phyloP scores from a whole-genome alignment of 2,329 filamentous ascomycete genomes.

The Gaeumannomyces sp. region DNA sequence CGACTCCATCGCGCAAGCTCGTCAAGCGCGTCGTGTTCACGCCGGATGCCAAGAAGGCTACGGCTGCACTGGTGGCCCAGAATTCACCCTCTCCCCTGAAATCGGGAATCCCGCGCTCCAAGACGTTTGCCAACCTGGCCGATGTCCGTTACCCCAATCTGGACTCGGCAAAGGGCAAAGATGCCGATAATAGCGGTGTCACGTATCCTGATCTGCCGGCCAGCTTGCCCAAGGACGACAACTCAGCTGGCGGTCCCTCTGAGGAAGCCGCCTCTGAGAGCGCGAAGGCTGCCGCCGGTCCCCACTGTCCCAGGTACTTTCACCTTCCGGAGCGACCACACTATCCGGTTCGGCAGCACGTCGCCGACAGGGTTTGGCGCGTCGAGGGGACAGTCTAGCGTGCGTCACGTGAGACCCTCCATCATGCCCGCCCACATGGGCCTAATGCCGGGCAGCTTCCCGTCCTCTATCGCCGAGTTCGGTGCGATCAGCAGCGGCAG shows the following conservation, averaged over 20 bases:
- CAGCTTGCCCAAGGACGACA: neutral
- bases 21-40: constrained; percentile 77
- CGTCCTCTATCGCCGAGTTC: constrained; percentile 20
- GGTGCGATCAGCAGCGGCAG: constrained; percentile 17
- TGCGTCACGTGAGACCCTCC: constrained; percentile 54
- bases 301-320: constrained; percentile 51
- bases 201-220: constrained; percentile 48
- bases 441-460: constrained; percentile 51
- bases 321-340: constrained; percentile 61
- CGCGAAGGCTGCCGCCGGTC: constrained; percentile 17
- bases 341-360: constrained; percentile 48
- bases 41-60: constrained; percentile 53
- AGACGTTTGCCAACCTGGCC: constrained; percentile 26
- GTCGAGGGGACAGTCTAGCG: constrained; percentile 51
- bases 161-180: constrained; percentile 24
- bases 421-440: constrained; percentile 30
- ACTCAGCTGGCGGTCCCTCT: constrained; percentile 13
- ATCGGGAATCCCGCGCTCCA: constrained; percentile 37
- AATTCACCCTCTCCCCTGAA: constrained; percentile 53
- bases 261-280: constrained; percentile 11
- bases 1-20: constrained; percentile 61
- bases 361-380: constrained; percentile 49
- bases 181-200: constrained; percentile 28
- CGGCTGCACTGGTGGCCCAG: constrained; percentile 26
- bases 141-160: constrained; percentile 26